Percentiles rank a stretch among this genome's conserved stretches.
phyloP scores from a whole-genome alignment of 495 filamentous ascomycete genomes.

The Barbatosphaeria neglecta region DNA sequence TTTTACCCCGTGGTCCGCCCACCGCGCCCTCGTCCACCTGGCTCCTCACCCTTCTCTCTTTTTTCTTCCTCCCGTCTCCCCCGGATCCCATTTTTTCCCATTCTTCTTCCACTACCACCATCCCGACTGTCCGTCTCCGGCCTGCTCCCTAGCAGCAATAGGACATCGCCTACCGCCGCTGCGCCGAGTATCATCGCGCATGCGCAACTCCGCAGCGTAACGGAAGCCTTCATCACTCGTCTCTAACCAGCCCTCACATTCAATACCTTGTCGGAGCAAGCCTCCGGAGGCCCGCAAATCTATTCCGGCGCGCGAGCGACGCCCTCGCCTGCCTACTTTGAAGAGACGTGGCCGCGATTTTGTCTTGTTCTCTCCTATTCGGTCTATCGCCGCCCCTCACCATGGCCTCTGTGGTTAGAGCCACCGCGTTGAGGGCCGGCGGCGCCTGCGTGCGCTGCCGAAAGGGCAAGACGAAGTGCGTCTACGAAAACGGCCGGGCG shows the following conservation, averaged over 20 bases:
- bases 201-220: no score
- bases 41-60: background rate
- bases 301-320: background rate
- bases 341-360: background rate
- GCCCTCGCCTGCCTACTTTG: background rate
- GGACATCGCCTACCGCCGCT: no score
- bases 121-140: background rate
- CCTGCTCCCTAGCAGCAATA: no score
- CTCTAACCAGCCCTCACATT: no score
- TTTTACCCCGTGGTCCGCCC: background rate
- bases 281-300: background rate
- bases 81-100: background rate
- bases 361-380: background rate
- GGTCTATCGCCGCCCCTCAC: background rate
- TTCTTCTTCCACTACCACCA: background rate
- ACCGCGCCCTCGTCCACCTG: background rate
- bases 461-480: constrained; percentile 43
- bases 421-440: constrained; percentile 39
- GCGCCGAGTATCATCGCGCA: no score
- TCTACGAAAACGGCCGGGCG: constrained; percentile 39
- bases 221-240: no score
- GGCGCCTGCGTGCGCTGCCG: constrained; percentile 43
- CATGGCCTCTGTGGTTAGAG: constrained; percentile 35
- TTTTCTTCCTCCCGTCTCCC: background rate
- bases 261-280: no score